phyloP scores from a whole-genome alignment of 257 asterid species.

The Anisodus tanguticus region DNA sequence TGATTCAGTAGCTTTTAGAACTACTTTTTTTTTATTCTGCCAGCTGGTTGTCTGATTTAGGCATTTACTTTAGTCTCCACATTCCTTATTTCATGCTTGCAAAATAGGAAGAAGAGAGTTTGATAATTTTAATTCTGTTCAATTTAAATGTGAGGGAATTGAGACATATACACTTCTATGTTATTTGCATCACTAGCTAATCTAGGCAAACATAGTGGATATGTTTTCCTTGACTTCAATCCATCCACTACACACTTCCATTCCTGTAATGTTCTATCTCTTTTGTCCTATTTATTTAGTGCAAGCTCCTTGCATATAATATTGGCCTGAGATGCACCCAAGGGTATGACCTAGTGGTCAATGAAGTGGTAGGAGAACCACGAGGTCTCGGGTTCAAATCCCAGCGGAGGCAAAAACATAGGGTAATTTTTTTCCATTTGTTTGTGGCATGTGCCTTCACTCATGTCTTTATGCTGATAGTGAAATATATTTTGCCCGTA shows the following conservation, averaged over 20 bases:
- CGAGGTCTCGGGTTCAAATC: background rate
- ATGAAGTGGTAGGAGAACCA: background rate
- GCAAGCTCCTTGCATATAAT: conserved; percentile 16
- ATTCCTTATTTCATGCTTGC: conserved; percentile 5
- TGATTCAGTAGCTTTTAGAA: conserved; percentile 16
- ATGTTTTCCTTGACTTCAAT: conserved; percentile 16
- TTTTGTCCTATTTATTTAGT: conserved; percentile 1
- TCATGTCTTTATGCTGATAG: background rate
- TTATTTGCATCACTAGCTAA: conserved; percentile 24
- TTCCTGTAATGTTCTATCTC: conserved; percentile 12
- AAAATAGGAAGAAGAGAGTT: background rate
- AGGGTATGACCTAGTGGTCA: background rate
- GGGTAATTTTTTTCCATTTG: background rate
- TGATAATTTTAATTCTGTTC: conserved; percentile 11
- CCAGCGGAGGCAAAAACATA: background rate
- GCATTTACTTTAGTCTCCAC: conserved; percentile 1
- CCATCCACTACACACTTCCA: background rate
- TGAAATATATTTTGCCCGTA: background rate
- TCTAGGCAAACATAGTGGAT: conserved; percentile 17
- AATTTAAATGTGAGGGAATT: background rate
- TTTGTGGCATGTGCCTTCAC: background rate
- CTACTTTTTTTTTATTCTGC: background rate
- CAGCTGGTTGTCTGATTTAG: conserved; percentile 21
- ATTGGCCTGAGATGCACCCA: background rate
- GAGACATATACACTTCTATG: background rate